Base-by-base conservation (phyloP, 108 stramenopile species). In the Nitzschia putrida region DNA sequence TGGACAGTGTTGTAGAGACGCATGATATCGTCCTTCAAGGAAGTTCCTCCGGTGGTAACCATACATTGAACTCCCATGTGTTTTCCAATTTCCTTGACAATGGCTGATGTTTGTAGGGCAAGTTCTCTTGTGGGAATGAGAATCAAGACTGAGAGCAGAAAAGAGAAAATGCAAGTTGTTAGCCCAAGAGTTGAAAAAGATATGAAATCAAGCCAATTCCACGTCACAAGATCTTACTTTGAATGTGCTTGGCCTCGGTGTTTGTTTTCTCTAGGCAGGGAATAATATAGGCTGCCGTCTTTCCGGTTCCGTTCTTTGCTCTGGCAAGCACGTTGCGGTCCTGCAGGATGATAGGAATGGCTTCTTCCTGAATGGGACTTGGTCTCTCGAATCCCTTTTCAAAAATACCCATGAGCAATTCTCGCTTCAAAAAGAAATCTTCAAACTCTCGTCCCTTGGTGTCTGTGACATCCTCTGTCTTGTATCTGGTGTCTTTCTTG, bases 301-400 rank as follows among this genome's bases (percentile, higher is more conserved):
- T 99, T 61, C 98, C 98, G 14, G 97, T 99, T 29, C 97, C 97
- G 64, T 95, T 95, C 85, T 97, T 97, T 11, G 98, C 99, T 61
- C 97, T 68, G 24, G 97, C 97, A 61, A 99, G 82, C 9, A 99
- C 95, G 78, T 98, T 97, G 41, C 97, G 83, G 77, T 93, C 90
- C 73, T 94, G 95, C 53, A 98, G 78, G 61, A 97, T 94, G 68
- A 98, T 96, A 24, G 99, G 99, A 64, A 99, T 98, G 14, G 96
- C 97, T 74, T 98, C 96, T 74, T 99, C 97, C 80, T 99, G 99
- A 47, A 99, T 95, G 25, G 97, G 97, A 41, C 88, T 89, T n/a
- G 99, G 99, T 66, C 93, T 88, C 71, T 99, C 98, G 57, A 98
- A 99, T 18, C 98, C 98, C 84, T 97, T 98, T 79, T 99, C 97